phyloP scores from a whole-genome alignment of 345 rosid genomes.

The Microcos paniculata region DNA sequence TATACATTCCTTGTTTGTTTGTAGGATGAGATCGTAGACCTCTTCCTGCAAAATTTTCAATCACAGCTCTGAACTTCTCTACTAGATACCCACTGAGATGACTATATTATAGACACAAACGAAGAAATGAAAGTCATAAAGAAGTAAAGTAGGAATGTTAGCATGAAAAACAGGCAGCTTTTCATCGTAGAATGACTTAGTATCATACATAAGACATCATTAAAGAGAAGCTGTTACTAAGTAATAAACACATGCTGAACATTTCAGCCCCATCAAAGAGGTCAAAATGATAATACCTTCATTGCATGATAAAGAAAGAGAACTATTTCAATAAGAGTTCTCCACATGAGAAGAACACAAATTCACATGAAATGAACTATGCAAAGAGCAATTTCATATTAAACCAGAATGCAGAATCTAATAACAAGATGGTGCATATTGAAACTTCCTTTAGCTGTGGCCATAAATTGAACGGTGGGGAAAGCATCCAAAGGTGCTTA shows the following conservation, averaged over 20 bases:
- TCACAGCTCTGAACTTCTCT: conserved; percentile 11
- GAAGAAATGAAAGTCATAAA: not conserved
- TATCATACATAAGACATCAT: not conserved
- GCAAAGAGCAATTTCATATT: not conserved
- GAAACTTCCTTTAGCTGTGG: not conserved
- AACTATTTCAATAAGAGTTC: not conserved
- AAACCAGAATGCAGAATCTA: not conserved
- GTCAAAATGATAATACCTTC: not conserved
- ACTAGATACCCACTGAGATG: not conserved
- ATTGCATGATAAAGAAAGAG: not conserved
- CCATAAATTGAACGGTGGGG: not conserved
- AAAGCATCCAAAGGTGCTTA: conserved; percentile 29
- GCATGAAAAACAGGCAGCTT: not conserved
- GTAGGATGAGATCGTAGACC: conserved; percentile 80
- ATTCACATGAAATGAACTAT: not conserved
- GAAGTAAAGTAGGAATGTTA: not conserved
- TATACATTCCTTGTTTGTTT: conserved; percentile 77
- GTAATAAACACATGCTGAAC: not conserved
- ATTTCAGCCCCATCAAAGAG: conserved; percentile 1
- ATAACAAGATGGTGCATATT: not conserved
- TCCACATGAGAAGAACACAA: not conserved
- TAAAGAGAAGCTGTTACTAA: not conserved
- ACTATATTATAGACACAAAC: not conserved
- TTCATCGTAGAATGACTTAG: not conserved
- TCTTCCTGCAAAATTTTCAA: conserved; percentile 54